Conservation (phyloP, 129 eudicot genomes). For the Dittrichia graveolens region DNA sequence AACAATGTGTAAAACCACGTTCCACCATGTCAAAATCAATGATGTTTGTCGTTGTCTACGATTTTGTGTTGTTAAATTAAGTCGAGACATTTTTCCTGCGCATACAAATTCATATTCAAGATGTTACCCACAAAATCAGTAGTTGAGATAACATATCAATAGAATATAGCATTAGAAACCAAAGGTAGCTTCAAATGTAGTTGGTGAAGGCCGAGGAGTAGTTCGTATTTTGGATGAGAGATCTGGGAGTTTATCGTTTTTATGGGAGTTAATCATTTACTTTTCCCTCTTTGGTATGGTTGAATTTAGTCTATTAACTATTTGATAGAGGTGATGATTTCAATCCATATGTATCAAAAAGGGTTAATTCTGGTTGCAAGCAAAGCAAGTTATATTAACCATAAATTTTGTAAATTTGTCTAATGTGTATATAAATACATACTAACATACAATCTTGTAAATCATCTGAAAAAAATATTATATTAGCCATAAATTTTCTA, state of each 20-base stretch:
- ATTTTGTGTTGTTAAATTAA: no score
- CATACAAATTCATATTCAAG: no score
- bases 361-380: not conserved
- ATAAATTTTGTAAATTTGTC: no score
- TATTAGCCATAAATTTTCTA: not conserved
- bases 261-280: slow-evolving; percentile 31
- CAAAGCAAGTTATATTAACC: no score
- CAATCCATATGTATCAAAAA: not conserved
- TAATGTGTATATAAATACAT: not conserved
- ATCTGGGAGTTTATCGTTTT: slow-evolving; percentile 44
- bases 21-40: no score
- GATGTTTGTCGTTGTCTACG: no score
- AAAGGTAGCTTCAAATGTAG: no score
- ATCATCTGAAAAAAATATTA: not conserved
- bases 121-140: no score
- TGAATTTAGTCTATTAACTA: not conserved
- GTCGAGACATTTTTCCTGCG: no score
- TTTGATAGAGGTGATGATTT: not conserved
- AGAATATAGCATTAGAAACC: no score
- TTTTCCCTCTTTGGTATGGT: not conserved
- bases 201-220: slow-evolving; percentile 68
- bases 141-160: no score
- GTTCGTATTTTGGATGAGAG: slow-evolving; percentile 63
- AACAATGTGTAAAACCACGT: no score
- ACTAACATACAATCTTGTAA: not conserved